Evolutionary conservation across 2,329 filamentous ascomycete genomes (phyloP), one percentile per base, ranked within the genome.

Genomic region (Xylaria sp.): DNA sequence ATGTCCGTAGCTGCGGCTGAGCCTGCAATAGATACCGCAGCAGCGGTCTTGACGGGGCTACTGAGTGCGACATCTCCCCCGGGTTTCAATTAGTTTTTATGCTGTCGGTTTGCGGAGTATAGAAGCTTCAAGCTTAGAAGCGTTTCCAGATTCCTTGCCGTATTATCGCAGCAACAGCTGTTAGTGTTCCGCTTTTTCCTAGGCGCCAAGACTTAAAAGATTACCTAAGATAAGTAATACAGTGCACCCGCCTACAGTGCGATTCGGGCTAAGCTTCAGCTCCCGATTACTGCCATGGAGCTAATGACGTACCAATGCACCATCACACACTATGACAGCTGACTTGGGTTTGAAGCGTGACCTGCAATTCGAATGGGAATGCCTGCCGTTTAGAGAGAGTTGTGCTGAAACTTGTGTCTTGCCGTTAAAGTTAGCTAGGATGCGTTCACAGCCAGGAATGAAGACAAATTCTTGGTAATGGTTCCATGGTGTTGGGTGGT

Each of bases 61-160:
- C 13, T 31, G 73, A 63, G 38, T 63, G 71, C 51, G 74, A 72
- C 74, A 76, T 76, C n/a, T 57, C 65, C 25, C 33, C 22, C 22
- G 10, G 50, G 39, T 22, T 38, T 51, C 45, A 33, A 56, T 68
- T 57, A 61, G 38, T 27, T 51, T 51, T 38, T 22, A 15, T 17
- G 22, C 17, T 65, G 20, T 56, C 49, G 36, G 20, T 39, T n/a
- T 51, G 39, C 29, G 31, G 25, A 45, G 56, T 27, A 44, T 47
- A 7, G 31, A n/a, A 63, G 47, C 47, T 55, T 63, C 39, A 20
- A 61, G 17, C 31, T 56, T 39, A 15, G 22, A 38, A 33, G 47
- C 15, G 39, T 42, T 33, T 54, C 31, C 25, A 50, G 47, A 50
- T 59, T 22, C 42, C 36, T 36, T 50, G 20, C 17, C 15, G 22